Evolutionary conservation across 345 rosid genomes (phyloP).

Genomic region (Theobroma cacao): DNA sequence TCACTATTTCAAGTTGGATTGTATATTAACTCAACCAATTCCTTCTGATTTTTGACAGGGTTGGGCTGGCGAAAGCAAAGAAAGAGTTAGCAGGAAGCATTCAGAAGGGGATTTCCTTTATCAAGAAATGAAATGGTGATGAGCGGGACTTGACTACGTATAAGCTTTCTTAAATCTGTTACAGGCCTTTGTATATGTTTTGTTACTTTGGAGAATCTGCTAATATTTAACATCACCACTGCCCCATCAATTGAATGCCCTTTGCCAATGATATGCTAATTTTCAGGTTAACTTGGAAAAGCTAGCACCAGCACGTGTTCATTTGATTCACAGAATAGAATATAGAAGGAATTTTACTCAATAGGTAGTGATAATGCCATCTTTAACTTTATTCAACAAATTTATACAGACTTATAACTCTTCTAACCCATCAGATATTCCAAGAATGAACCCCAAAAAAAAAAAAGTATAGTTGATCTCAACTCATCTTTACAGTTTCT

Average conservation of each 20-base stretch:
- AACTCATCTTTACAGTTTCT: slow-evolving; percentile 9
- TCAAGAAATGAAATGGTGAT: slow-evolving; percentile 43
- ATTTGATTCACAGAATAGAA: too few relatives aligned
- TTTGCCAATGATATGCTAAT: background rate
- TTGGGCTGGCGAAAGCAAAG: slow-evolving; percentile 76
- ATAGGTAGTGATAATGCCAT: background rate
- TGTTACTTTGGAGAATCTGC: background rate
- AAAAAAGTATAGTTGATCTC: background rate
- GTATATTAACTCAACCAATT: background rate
- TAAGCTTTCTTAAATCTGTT: background rate
- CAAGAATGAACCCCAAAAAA: background rate
- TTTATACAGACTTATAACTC: background rate
- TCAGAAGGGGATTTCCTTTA: slow-evolving; percentile 65
- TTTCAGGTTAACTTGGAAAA: background rate
- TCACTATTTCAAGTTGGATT: background rate
- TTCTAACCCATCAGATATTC: background rate
- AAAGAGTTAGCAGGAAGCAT: slow-evolving; percentile 66
- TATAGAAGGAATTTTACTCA: too few relatives aligned
- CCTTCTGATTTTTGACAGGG: slow-evolving; percentile 29
- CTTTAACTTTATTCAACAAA: background rate
- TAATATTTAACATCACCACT: background rate
- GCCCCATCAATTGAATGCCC: background rate
- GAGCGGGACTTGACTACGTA: background rate
- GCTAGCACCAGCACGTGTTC: too few relatives aligned
- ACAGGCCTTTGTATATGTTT: background rate